phyloP scores from a whole-genome alignment of 2,329 filamentous ascomycete species.

The Microcyclosporella mali region DNA sequence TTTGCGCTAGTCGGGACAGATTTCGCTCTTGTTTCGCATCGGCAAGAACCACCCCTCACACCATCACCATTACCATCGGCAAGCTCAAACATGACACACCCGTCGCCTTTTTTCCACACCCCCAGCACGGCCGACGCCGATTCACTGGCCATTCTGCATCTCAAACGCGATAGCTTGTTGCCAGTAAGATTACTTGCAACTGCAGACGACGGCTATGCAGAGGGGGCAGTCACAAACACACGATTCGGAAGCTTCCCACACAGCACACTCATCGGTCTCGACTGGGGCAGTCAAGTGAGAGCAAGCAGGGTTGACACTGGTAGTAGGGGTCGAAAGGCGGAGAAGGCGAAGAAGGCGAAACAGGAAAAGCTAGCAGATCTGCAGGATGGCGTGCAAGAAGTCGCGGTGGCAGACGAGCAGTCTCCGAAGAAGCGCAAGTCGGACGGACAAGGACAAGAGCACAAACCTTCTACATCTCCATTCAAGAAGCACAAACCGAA shows the following conservation, averaged over 20 bases:
- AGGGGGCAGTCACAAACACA: slow-evolving; percentile 65
- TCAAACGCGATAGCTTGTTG: slow-evolving; percentile 79
- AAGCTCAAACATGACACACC: slow-evolving; percentile 7
- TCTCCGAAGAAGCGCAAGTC: slow-evolving; percentile 40
- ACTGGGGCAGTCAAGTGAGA: slow-evolving; percentile 87
- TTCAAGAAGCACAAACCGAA: slow-evolving; percentile 32
- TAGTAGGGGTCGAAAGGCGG: slow-evolving; percentile 65
- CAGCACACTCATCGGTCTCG: slow-evolving; percentile 55
- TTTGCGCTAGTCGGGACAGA: too few relatives aligned
- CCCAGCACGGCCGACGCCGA: slow-evolving; percentile 56
- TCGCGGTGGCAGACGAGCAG: slow-evolving; percentile 3
- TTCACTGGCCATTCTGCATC: slow-evolving; percentile 73
- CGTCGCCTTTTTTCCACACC: slow-evolving; percentile 74
- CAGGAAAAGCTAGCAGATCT: not conserved
- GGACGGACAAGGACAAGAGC: slow-evolving; percentile 29
- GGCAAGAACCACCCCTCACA: too few relatives aligned
- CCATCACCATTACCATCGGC: too few relatives aligned
- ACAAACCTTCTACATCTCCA: slow-evolving; percentile 13
- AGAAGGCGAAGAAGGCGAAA: slow-evolving; percentile 45
- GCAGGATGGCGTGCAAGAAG: not conserved
- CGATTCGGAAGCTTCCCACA: slow-evolving; percentile 73
- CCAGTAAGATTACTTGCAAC: slow-evolving; percentile 55
- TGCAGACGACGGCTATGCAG: slow-evolving; percentile 37
- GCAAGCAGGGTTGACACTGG: slow-evolving; percentile 88
- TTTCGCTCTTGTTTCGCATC: too few relatives aligned